These are phyloP conservation scores for Leccinellum rugosiceps DNA, from an alignment of 768 basidiomycete genomes.

Conservation along the genomic window DNA sequence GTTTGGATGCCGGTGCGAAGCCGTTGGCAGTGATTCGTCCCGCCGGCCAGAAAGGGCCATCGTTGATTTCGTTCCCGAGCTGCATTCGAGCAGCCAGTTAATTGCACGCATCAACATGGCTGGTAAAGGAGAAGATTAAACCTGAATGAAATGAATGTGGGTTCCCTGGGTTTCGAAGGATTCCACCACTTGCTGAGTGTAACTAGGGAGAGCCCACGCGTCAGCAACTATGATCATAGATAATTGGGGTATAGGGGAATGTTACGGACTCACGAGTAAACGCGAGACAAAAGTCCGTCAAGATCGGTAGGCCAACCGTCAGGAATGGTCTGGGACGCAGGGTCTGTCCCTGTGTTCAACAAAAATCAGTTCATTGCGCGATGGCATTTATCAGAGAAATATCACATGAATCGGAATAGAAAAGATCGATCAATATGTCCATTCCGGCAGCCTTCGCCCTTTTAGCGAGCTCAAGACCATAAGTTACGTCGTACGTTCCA, in stretches of 20 bases:
- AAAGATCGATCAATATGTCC: constrained; percentile 9
- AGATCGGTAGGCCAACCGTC: constrained; percentile 13
- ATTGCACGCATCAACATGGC: background rate
- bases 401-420: constrained; percentile 12
- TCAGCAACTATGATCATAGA: background rate
- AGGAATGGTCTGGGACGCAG: constrained; percentile 9
- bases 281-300: constrained; percentile 1
- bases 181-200: constrained; percentile 5
- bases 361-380: background rate
- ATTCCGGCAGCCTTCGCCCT: constrained; percentile 12
- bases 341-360: constrained; percentile 5
- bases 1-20: constrained; percentile 13
- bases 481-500: constrained; percentile 8
- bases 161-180: constrained; percentile 10
- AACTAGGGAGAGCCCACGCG: background rate
- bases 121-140: background rate
- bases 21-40: constrained; percentile 5
- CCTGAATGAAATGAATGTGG: constrained; percentile 10
- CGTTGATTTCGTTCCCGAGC: constrained; percentile 14
- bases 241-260: too few relatives aligned
- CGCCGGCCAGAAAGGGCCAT: constrained; percentile 7
- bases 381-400: background rate
- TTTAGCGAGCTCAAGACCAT: constrained; percentile 11
- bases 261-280: constrained; percentile 6
- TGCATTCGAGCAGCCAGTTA: background rate